Evolutionary conservation across 176 grass and related monocot genomes (phyloP).

Genomic region (Aegilops umbellulata): DNA sequence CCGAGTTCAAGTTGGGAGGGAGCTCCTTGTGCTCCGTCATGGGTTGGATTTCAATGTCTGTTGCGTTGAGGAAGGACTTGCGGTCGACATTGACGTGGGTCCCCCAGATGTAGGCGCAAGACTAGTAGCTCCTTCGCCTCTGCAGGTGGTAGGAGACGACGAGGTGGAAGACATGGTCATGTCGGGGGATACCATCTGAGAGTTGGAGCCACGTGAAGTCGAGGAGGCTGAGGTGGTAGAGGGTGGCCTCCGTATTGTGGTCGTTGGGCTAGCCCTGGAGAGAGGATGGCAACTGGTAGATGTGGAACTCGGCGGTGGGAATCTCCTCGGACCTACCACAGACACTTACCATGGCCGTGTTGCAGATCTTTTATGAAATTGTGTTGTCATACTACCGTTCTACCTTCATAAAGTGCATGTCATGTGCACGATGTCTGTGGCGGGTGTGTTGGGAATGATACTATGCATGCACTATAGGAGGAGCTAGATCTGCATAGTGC

Average conservation of each 20-base stretch:
- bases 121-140: background rate
- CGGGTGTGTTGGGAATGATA: too few species aligned
- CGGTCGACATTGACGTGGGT: constrained; percentile 47
- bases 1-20: constrained; percentile 34
- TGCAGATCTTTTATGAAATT: too few species aligned
- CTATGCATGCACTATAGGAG: too few species aligned
- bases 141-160: constrained; percentile 61
- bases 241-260: constrained; percentile 30
- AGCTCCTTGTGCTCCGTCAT: constrained; percentile 24
- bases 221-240: constrained; percentile 57
- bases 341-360: too few species aligned
- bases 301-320: background rate
- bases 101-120: constrained; percentile 48
- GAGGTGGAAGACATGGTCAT: constrained; percentile 47
- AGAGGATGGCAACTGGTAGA: background rate
- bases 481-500: too few species aligned
- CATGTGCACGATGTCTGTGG: too few species aligned
- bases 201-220: constrained; percentile 55
- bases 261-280: background rate
- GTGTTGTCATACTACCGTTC: too few species aligned
- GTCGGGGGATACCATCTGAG: constrained; percentile 13
- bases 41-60: constrained; percentile 35
- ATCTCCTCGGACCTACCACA: too few species aligned
- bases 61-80: constrained; percentile 43
- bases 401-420: too few species aligned